Percentiles rank a stretch among this genome's conserved stretches.
Conservation (phyloP, 371 early-diverging fungal species). For the Syncephalastrum monosporum region DNA sequence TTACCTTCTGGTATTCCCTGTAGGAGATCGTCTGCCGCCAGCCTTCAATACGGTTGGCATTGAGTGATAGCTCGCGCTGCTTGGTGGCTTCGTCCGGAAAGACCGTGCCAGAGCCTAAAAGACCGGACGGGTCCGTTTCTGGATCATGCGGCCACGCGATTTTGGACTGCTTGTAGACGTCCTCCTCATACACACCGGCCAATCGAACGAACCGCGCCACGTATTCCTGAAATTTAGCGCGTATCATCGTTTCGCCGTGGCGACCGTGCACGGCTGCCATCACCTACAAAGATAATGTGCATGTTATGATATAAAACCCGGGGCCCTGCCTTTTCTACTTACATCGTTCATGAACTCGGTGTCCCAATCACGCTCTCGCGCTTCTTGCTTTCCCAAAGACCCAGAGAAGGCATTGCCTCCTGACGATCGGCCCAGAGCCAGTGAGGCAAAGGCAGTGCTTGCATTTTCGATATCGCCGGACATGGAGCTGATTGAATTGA, state of each 20-base stretch:
- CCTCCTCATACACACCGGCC: conserved; percentile 78
- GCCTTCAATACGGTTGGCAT: conserved; percentile 83
- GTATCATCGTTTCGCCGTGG: conserved; percentile 82
- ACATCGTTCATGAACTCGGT: conserved; percentile 69
- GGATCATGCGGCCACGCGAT: conserved; percentile 49
- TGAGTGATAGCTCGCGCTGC: conserved; percentile 63
- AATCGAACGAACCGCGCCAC: conserved; percentile 81
- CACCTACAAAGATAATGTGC: conserved; percentile 37
- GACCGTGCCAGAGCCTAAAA: conserved; percentile 70
- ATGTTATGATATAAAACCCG: too few relatives aligned
- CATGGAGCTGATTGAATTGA: conserved; percentile 4
- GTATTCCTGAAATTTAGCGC: conserved; percentile 86
- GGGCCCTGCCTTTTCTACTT: conserved; percentile 7
- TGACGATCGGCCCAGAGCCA: conserved; percentile 20
- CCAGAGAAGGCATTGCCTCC: conserved; percentile 7
- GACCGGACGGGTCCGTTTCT: conserved; percentile 32
- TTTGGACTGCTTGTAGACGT: conserved; percentile 61
- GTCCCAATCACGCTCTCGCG: conserved; percentile 41
- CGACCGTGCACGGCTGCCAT: conserved; percentile 79
- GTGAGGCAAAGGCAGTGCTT: conserved; percentile 16
- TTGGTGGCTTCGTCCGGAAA: conserved; percentile 68
- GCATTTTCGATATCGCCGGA: conserved; percentile 5
- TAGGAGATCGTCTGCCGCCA: conserved; percentile 77
- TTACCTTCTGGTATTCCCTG: conserved; percentile 60
- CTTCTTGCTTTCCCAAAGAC: conserved; percentile 14